These are phyloP conservation scores for Sungouiella thailandica DNA, from an alignment of 805 yeast species.

Conservation along the genomic window DNA sequence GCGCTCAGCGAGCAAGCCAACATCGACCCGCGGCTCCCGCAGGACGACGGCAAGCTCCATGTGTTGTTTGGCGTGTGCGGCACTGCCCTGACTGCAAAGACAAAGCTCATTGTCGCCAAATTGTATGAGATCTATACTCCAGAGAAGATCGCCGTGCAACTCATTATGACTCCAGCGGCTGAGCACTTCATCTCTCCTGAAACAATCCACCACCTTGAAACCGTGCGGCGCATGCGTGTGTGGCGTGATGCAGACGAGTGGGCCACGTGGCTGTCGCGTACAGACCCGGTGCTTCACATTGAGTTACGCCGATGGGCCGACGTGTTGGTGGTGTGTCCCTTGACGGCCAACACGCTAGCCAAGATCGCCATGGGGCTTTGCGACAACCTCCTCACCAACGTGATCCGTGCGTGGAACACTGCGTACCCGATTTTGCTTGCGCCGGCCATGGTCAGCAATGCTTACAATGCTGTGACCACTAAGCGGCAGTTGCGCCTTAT, in stretches of 20 bases:
- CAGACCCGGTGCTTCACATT: slow-evolving; percentile 91
- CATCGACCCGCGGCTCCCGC: slow-evolving; percentile 60
- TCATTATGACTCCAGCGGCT: slow-evolving; percentile 49
- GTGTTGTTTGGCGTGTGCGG: slow-evolving; percentile 57
- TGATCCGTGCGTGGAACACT: slow-evolving; percentile 93
- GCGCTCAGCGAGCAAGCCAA: slow-evolving; percentile 39
- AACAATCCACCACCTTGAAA: slow-evolving; percentile 33
- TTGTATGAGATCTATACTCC: slow-evolving; percentile 47
- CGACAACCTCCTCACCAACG: slow-evolving; percentile 86
- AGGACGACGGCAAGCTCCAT: slow-evolving; percentile 54
- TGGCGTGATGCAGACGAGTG: slow-evolving; percentile 61
- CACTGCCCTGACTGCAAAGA: slow-evolving; percentile 47
- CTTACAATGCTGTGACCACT: slow-evolving; percentile 85
- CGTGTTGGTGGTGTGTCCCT: slow-evolving; percentile 85
- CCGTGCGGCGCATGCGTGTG: slow-evolving; percentile 40
- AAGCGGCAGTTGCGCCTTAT: slow-evolving; percentile 73
- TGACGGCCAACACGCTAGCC: slow-evolving; percentile 87
- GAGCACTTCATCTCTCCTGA: slow-evolving; percentile 49
- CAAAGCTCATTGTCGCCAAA: slow-evolving; percentile 47
- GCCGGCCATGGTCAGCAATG: slow-evolving; percentile 93
- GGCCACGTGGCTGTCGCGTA: slow-evolving; percentile 70
- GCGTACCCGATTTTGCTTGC: slow-evolving; percentile 84
- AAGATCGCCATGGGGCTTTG: slow-evolving; percentile 89
- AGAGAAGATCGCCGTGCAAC: slow-evolving; percentile 48
- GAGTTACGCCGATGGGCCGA: slow-evolving; percentile 97